Conservation (phyloP, 495 filamentous ascomycete genomes). For the Eremomyces bilateralis region DNA sequence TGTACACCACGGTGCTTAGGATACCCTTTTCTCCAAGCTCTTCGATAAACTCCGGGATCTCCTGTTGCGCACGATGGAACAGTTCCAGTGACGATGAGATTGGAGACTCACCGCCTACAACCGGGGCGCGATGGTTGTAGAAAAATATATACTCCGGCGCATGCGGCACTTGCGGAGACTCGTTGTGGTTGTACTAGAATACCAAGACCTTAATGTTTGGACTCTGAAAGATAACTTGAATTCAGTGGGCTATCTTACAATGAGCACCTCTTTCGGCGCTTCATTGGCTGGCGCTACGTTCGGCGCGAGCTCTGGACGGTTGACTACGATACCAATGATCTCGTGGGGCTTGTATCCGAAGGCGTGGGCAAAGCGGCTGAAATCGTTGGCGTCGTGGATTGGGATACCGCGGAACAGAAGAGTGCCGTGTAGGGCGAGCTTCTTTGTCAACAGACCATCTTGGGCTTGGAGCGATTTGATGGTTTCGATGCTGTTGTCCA, state of each 20-base stretch:
- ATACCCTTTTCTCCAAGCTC: constrained; percentile 26
- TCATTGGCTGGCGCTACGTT: constrained; percentile 33
- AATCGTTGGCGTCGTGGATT: constrained; percentile 19
- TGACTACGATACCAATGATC: constrained; percentile 32
- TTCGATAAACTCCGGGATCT: constrained; percentile 27
- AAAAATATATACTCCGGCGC: constrained; percentile 32
- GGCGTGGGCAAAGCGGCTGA: constrained; percentile 30
- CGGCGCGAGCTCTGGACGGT: constrained; percentile 26
- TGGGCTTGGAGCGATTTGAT: constrained; percentile 11
- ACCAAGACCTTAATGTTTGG: too few relatives aligned
- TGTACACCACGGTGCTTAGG: constrained; percentile 25
- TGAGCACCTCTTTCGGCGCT: constrained; percentile 26
- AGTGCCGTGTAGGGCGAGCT: constrained; percentile 19
- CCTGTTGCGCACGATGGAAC: constrained; percentile 24
- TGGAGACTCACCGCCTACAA: constrained; percentile 27
- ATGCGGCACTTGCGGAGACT: constrained; percentile 31
- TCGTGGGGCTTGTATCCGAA: constrained; percentile 33
- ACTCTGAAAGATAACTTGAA: too few relatives aligned
- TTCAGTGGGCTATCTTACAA: too few relatives aligned
- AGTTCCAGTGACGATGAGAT: constrained; percentile 29
- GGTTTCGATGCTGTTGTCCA: constrained; percentile 12
- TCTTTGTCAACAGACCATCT: constrained; percentile 14
- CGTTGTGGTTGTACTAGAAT: constrained; percentile 35
- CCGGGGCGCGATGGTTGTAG: constrained; percentile 20
- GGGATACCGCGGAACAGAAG: constrained; percentile 20